phyloP scores from a whole-genome alignment of 176 grass and related monocot species.

The Paspalum vaginatum region DNA sequence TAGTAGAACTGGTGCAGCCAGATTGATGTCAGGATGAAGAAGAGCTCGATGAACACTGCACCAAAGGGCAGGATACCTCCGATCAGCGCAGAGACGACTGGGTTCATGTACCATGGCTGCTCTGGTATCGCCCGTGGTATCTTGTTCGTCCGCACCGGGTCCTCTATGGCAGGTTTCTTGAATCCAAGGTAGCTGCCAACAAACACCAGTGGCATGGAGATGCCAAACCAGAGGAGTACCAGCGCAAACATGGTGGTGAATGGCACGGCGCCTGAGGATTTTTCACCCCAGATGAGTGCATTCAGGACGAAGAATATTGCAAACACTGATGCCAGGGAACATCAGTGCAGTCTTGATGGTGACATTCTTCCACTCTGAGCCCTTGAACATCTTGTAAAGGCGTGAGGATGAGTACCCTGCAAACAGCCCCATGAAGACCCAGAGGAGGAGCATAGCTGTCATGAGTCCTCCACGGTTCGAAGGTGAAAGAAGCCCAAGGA shows the following conservation, averaged over 20 bases:
- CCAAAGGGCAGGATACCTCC: slow-evolving; percentile 95
- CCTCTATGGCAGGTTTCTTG: slow-evolving; percentile 66
- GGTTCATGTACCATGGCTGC: slow-evolving; percentile 96
- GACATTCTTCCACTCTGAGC: slow-evolving; percentile 79
- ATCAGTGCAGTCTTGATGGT: slow-evolving; percentile 72
- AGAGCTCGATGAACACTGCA: slow-evolving; percentile 92
- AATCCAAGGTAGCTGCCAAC: slow-evolving; percentile 85
- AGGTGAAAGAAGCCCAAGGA: slow-evolving; percentile 82
- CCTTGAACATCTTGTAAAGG: slow-evolving; percentile 82
- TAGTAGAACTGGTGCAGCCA: slow-evolving; percentile 98
- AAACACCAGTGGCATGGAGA: slow-evolving; percentile 79
- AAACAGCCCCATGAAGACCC: slow-evolving; percentile 88
- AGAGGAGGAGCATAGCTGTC: slow-evolving; percentile 83
- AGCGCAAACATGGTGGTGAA: slow-evolving; percentile 95
- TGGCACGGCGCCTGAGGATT: slow-evolving; percentile 76
- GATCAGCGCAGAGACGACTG: slow-evolving; percentile 67
- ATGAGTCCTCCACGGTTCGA: slow-evolving; percentile 78
- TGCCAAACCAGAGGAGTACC: slow-evolving; percentile 92
- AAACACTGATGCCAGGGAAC: slow-evolving; percentile 65
- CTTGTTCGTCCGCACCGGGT: slow-evolving; percentile 88
- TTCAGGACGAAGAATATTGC: slow-evolving; percentile 86
- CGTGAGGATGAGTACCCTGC: slow-evolving; percentile 76
- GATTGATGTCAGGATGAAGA: slow-evolving; percentile 97
- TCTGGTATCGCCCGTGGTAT: slow-evolving; percentile 76
- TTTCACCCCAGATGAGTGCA: slow-evolving; percentile 86